Percentiles rank a stretch among this genome's conserved stretches.
These are phyloP conservation scores for Solanum chmielewskii DNA, from an alignment of 257 asterid genomes.

Conservation along the genomic window DNA sequence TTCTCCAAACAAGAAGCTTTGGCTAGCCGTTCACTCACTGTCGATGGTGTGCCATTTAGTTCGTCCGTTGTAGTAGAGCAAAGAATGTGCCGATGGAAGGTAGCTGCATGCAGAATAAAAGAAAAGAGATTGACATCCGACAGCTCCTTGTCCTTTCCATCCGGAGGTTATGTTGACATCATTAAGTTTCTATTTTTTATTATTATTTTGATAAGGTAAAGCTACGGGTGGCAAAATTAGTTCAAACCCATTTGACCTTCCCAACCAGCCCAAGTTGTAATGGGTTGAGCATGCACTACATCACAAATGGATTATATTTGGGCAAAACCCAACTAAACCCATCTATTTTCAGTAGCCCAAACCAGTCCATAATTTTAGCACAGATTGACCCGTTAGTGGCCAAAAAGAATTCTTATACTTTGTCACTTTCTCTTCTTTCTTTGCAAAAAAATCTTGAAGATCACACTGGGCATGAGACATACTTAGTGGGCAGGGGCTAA, in stretches of 20 bases:
- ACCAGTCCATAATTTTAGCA: background rate
- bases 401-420: background rate
- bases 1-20: no score
- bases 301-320: background rate
- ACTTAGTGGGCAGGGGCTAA: background rate
- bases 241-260: background rate
- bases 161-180: no score
- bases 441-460: background rate
- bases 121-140: no score
- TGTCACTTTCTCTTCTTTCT: background rate
- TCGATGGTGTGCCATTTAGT: no score
- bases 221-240: background rate
- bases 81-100: no score
- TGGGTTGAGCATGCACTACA: background rate
- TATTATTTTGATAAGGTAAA: background rate
- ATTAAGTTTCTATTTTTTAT: no score
- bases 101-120: no score
- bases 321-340: background rate
- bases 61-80: no score
- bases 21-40: no score
- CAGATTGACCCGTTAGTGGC: background rate
- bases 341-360: background rate
- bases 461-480: background rate
- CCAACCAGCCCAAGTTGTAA: background rate
- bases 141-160: no score